A percentile compares a stretch with the other conserved stretches of the same genome.
Evolutionary conservation across 345 rosid species (phyloP).

Genomic region (Populus alba): DNA sequence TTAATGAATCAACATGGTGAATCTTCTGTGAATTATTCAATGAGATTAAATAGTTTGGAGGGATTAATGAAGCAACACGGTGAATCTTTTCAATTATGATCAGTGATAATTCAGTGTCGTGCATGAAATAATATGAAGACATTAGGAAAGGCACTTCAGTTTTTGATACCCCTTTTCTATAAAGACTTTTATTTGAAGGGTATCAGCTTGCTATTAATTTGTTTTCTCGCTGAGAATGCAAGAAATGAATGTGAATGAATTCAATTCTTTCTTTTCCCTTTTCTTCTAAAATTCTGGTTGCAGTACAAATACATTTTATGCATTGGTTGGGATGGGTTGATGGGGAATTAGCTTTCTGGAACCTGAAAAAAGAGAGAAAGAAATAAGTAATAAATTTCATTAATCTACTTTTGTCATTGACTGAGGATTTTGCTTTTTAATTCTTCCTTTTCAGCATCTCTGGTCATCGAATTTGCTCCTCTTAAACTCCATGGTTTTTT

Average conservation of each 20-base stretch:
- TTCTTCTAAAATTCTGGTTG: not conserved
- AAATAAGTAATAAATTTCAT: not conserved
- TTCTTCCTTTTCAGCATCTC: not conserved
- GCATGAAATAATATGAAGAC: not conserved
- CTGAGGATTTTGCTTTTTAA: not conserved
- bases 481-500: not conserved
- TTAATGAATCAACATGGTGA: no score
- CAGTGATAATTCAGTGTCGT: no score
- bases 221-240: not conserved
- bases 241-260: not conserved
- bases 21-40: no score
- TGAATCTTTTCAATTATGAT: no score
- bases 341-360: not conserved
- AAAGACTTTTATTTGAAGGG: not conserved
- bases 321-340: not conserved
- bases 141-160: not conserved
- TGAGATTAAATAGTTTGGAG: no score
- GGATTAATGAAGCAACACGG: no score
- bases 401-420: not conserved
- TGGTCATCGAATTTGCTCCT: not conserved
- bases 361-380: not conserved
- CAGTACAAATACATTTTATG: not conserved
- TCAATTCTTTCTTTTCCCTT: not conserved
- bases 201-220: not conserved
- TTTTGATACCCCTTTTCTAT: not conserved